Evolutionary conservation across 2,329 filamentous ascomycete genomes (phyloP).

Genomic region (Monosporascus sp.): DNA sequence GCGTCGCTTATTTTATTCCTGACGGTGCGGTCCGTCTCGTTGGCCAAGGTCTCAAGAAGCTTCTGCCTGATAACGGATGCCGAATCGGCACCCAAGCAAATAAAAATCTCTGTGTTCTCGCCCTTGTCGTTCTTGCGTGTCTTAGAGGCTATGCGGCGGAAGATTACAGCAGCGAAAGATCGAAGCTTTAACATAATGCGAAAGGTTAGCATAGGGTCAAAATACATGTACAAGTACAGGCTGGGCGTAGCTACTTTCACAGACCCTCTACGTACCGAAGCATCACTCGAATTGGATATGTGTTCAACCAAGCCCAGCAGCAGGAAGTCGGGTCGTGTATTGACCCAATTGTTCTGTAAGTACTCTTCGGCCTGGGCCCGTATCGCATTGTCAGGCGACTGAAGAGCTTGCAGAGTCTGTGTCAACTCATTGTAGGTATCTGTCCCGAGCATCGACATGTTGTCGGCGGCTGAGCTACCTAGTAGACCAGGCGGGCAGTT

Average conservation of each 20-base stretch:
- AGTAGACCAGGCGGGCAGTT: background rate
- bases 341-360: constrained; percentile 85
- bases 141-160: constrained; percentile 88
- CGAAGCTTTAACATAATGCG: constrained; percentile 56
- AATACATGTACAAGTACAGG: too few species aligned
- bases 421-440: constrained; percentile 80
- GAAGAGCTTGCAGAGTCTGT: constrained; percentile 81
- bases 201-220: constrained; percentile 8
- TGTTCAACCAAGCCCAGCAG: constrained; percentile 94
- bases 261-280: constrained; percentile 50
- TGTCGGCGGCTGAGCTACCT: constrained; percentile 10
- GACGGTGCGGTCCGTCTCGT: constrained; percentile 67
- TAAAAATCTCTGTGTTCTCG: constrained; percentile 76
- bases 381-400: constrained; percentile 81
- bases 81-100: constrained; percentile 69
- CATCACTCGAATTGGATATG: constrained; percentile 70
- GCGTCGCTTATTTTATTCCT: constrained; percentile 96
- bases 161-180: constrained; percentile 88
- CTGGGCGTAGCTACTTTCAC: too few species aligned
- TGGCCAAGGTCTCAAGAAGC: constrained; percentile 69
- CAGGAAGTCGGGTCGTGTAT: constrained; percentile 73
- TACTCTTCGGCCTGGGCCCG: constrained; percentile 86
- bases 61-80: constrained; percentile 76
- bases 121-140: constrained; percentile 69
- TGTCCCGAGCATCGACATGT: constrained; percentile 79